phyloP scores from a whole-genome alignment of 345 rosid species.

The Salix viminalis region DNA sequence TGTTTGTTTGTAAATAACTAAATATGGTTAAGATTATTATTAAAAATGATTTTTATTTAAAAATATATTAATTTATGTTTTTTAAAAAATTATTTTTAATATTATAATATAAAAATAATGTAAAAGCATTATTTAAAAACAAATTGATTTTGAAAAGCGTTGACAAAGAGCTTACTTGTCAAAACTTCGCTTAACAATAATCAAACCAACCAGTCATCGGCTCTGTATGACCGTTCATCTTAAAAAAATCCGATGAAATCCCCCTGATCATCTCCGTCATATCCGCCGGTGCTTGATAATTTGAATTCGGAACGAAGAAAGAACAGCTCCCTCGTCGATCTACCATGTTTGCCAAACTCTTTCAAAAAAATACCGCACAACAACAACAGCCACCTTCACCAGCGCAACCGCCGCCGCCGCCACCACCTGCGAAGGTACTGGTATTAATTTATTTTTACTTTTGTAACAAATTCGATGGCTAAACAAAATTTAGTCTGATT shows the following conservation, averaged over 20 bases:
- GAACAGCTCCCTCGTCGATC: neutral
- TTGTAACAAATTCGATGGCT: neutral
- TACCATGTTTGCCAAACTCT: conserved; percentile 50
- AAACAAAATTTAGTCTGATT: neutral
- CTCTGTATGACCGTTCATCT: conserved; percentile 6
- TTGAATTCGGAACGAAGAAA: neutral
- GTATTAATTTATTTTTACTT: neutral
- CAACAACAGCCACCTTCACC: conserved; percentile 21
- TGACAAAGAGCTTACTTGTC: too few relatives aligned
- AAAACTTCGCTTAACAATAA: neutral
- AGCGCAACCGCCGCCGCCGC: neutral
- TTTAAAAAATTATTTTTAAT: too few relatives aligned
- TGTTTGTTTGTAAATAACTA: too few relatives aligned
- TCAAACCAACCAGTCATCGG: conserved; percentile 6
- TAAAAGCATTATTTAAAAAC: too few relatives aligned
- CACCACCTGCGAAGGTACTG: neutral
- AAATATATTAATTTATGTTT: too few relatives aligned
- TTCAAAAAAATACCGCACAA: conserved; percentile 32
- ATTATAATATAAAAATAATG: too few relatives aligned
- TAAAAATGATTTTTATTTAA: too few relatives aligned
- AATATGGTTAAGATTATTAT: too few relatives aligned
- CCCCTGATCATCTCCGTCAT: neutral
- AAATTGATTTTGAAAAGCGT: too few relatives aligned
- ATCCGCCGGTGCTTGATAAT: neutral
- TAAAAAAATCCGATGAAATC: neutral